Percentiles rank a stretch among this genome's conserved stretches.
Conservation (phyloP, 371 early-diverging fungal genomes). For the Blakeslea trispora region DNA sequence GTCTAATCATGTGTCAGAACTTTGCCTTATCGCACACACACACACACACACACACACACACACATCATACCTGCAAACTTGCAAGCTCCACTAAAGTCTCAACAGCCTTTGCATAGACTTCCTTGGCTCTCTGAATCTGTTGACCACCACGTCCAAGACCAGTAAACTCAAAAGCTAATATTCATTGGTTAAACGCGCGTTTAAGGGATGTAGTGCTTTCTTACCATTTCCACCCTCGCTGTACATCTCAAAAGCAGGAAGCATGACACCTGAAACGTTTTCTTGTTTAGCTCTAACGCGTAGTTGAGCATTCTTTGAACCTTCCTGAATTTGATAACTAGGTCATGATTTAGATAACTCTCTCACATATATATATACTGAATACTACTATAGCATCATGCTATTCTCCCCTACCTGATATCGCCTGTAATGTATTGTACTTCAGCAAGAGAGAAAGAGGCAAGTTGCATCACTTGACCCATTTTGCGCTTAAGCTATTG, state of each 20-base stretch:
- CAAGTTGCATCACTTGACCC: slow-evolving; percentile 97
- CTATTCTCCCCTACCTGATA: slow-evolving; percentile 64
- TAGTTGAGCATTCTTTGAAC: slow-evolving; percentile 87
- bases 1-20: no score
- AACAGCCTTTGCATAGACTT: slow-evolving; percentile 92
- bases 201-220: not conserved
- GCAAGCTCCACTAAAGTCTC: slow-evolving; percentile 95
- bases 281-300: slow-evolving; percentile 91
- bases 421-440: slow-evolving; percentile 98
- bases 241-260: slow-evolving; percentile 91
- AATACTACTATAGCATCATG: not conserved
- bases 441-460: slow-evolving; percentile 97
- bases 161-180: slow-evolving; percentile 88
- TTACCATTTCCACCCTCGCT: slow-evolving; percentile 85
- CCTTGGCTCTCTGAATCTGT: slow-evolving; percentile 92
- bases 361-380: no score
- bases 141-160: slow-evolving; percentile 99
- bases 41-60: no score
- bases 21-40: no score
- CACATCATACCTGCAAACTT: slow-evolving; percentile 94
- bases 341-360: no score
- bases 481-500: slow-evolving; percentile 58
- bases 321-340: slow-evolving; percentile 94
- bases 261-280: slow-evolving; percentile 96
- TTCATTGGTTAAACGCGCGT: not conserved